Evolutionary conservation across 495 filamentous ascomycete species (phyloP), one percentile per base, ranked within the genome.

Genomic region (Elasticomyces elasticus): DNA sequence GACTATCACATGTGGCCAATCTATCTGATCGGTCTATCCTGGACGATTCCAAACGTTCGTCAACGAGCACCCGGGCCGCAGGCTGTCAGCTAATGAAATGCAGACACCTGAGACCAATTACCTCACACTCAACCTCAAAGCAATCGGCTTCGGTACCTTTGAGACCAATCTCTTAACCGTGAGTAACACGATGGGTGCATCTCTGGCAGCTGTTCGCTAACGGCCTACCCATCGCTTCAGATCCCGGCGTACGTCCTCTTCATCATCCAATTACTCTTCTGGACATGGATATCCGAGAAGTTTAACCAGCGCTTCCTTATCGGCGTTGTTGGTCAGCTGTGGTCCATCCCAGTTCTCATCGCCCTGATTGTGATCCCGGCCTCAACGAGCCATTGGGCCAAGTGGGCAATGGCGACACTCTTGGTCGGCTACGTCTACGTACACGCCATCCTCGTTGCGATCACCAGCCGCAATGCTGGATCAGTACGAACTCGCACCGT

Each of bases 1-100:
- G 78, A 84, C 57, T 79, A 69, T 64, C 74, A 82, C 50, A 66
- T 81, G 61, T 82, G 79, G 79, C 76, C 74, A 23, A 62, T 83
- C 0, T 82, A 83, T 51, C 52, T 77, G 23, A 15, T 62, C 22
- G 59, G 59, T 49, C 15, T 84, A 2, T 70, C 69, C 11, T 65
- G 70, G 22, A 71, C 75, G 55, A 78, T 78, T 33, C 82, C 82
- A 12, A 22, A 61, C 60, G n/a, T n/a, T n/a, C n/a, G n/a, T n/a
- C n/a, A n/a, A n/a, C n/a, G n/a, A n/a, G n/a, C n/a, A n/a, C n/a
- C n/a, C n/a, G n/a, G n/a, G n/a, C n/a, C n/a, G n/a, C n/a, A n/a
- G n/a, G n/a, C n/a, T n/a, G n/a, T n/a, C n/a, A n/a, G n/a, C n/a
- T n/a, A n/a, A n/a, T n/a, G n/a, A n/a, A n/a, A n/a, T n/a, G n/a